Conservation (phyloP, 306 rosid genomes). For the Arachis stenosperma region DNA sequence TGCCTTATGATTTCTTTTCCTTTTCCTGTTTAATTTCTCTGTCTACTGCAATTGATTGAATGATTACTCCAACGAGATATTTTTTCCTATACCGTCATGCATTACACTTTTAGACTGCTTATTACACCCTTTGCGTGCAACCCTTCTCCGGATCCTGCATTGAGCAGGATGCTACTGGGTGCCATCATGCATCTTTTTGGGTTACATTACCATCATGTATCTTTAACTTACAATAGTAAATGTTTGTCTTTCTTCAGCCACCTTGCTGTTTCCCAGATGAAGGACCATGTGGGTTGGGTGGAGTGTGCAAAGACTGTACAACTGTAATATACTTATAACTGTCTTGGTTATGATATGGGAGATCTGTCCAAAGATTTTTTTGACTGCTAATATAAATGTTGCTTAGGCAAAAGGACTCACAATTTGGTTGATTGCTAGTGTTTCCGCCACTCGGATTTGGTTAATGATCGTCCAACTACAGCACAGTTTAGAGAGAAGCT, state of each 20-base stretch:
- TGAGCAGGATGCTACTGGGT: too few species aligned
- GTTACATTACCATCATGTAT: slow-evolving; percentile 13
- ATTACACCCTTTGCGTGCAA: too few species aligned
- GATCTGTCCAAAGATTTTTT: slow-evolving; percentile 11
- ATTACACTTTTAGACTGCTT: too few species aligned
- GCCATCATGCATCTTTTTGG: too few species aligned
- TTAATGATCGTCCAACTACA: slow-evolving; percentile 91
- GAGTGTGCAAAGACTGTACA: slow-evolving; percentile 94
- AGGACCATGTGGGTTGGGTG: slow-evolving; percentile 80
- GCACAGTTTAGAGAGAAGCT: slow-evolving; percentile 88
- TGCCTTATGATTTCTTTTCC: slow-evolving; percentile 24
- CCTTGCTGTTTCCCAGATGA: slow-evolving; percentile 93
- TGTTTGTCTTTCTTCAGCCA: slow-evolving; percentile 60
- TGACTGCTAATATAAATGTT: slow-evolving; percentile 27
- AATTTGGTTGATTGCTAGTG: slow-evolving; percentile 64
- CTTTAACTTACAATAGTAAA: slow-evolving; percentile 39
- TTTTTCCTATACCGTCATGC: slow-evolving; percentile 16
- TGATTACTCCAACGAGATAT: slow-evolving; percentile 32
- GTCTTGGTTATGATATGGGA: slow-evolving; percentile 31
- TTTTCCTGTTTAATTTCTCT: slow-evolving; percentile 20
- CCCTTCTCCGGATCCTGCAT: too few species aligned
- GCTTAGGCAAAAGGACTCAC: slow-evolving; percentile 41
- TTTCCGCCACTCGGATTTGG: slow-evolving; percentile 92
- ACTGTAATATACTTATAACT: slow-evolving; percentile 64
- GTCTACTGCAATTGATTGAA: slow-evolving; percentile 25